Percentiles rank a stretch among this genome's conserved stretches.
Conservation (phyloP, 345 rosid genomes). For the Clausena lansium region DNA sequence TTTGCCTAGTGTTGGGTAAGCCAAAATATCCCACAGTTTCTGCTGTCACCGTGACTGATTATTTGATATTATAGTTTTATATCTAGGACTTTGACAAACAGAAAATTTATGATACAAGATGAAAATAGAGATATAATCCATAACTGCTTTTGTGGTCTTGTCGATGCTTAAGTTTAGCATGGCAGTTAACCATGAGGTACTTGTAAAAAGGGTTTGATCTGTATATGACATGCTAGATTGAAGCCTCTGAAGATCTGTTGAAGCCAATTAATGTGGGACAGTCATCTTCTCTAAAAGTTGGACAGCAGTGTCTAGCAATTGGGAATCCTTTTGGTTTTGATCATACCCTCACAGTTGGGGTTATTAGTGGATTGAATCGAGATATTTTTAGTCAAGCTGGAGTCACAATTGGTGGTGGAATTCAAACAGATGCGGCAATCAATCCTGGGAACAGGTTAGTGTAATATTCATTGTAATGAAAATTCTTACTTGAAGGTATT, state of each 20-base stretch:
- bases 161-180: neutral
- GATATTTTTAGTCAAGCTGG: conserved; percentile 93
- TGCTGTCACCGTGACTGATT: neutral
- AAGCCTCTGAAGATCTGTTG: conserved; percentile 71
- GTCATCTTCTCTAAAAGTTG: conserved; percentile 78
- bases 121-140: neutral
- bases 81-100: neutral
- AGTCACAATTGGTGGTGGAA: conserved; percentile 89
- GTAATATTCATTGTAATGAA: neutral
- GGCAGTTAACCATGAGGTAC: neutral
- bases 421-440: conserved; percentile 98
- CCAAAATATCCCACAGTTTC: neutral
- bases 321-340: conserved; percentile 98
- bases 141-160: neutral
- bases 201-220: neutral
- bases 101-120: neutral
- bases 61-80: neutral
- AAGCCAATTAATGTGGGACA: conserved; percentile 76
- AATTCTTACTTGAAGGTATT: neutral
- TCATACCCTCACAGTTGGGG: conserved; percentile 93
- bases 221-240: conserved; percentile 52
- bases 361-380: conserved; percentile 86
- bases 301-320: conserved; percentile 92
- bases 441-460: conserved; percentile 94
- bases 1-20: neutral